Evolutionary conservation across 371 early-diverging fungal genomes (phyloP), one percentile per base, ranked within the genome.

Genomic region (Thermomucor indicae-seudaticae): DNA sequence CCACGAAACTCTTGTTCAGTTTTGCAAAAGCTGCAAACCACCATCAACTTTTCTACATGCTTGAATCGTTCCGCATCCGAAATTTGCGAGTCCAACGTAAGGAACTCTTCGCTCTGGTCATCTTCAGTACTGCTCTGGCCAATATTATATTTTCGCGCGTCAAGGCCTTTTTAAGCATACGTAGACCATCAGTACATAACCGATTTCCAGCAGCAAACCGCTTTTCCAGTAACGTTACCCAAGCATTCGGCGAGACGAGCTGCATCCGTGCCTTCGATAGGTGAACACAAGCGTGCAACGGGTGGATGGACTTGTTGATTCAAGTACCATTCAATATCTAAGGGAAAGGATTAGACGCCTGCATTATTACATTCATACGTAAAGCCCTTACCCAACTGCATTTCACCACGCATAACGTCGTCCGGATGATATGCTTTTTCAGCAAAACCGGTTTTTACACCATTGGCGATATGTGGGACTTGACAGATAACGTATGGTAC

Each of bases 261-360:
- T 24, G 80, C 70, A 55, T 92, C 89, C 0, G 92, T 96, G 41
- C 89, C 95, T 14, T 92, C 90, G 17, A 98, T 91, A 6, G 90
- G 92, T 29, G 83, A 88, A 27, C 93, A 89, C 30, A 98, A 70
- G 61, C 98, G 88, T 0, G 84, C 77, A n/a, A 99, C 65, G 3
- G 99, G 96, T 6, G 99, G 98, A 46, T 96, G 86, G 0, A 99
- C 84, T 68, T 99, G 99, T 49, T 92, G 91, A 49, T 83, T 77
- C 30, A 99, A 70, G 62, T 99, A 99, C 90, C 97, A 99, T 30
- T 97, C 93, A 57, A 76, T 80, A 65, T 99, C 96, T 63, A 85
- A 19, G 31, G 37, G 6, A 16, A 19, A 40, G 4, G 14, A 27
- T 34, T 20, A 55, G 12, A 16, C 0, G 20, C 28, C 25, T 29